Evolutionary conservation across 495 filamentous ascomycete species (phyloP).

Genomic region (Darksidea phi): DNA sequence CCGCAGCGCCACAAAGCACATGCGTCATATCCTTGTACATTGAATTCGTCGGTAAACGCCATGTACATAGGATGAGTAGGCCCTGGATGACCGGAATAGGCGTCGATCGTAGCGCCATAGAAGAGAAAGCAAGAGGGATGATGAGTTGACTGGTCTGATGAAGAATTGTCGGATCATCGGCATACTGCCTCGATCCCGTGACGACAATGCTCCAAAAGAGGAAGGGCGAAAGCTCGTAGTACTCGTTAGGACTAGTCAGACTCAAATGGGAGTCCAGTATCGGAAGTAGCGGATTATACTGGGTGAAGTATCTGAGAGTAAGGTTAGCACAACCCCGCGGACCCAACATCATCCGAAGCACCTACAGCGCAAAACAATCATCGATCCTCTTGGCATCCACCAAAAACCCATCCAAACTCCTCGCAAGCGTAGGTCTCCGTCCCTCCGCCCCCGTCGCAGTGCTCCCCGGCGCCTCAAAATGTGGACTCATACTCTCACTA

Average conservation of each 20-base stretch:
- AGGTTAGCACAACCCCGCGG: neutral
- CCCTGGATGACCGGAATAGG: constrained; percentile 52
- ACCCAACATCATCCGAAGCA: neutral
- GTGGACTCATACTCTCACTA: neutral
- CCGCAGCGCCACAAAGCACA: constrained; percentile 27
- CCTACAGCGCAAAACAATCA: constrained; percentile 25
- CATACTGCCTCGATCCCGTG: constrained; percentile 40
- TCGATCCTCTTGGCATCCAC: constrained; percentile 27
- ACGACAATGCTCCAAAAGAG: constrained; percentile 52
- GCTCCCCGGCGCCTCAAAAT: constrained; percentile 1
- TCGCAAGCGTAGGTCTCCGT: neutral
- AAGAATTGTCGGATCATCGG: constrained; percentile 49
- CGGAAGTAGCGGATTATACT: constrained; percentile 51
- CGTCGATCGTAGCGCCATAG: constrained; percentile 42
- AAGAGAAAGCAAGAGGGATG: constrained; percentile 49
- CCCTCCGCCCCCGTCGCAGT: neutral
- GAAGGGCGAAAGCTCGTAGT: constrained; percentile 49
- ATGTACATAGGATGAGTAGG: constrained; percentile 50
- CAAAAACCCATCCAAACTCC: constrained; percentile 9
- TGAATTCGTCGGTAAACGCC: constrained; percentile 52
- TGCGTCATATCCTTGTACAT: constrained; percentile 44
- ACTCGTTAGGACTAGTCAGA: constrained; percentile 50
- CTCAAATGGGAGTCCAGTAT: constrained; percentile 46
- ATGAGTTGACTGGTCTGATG: constrained; percentile 46
- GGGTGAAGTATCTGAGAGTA: constrained; percentile 47